Conservation (phyloP, 257 asterid genomes). For the Solanum ossicruentum region DNA sequence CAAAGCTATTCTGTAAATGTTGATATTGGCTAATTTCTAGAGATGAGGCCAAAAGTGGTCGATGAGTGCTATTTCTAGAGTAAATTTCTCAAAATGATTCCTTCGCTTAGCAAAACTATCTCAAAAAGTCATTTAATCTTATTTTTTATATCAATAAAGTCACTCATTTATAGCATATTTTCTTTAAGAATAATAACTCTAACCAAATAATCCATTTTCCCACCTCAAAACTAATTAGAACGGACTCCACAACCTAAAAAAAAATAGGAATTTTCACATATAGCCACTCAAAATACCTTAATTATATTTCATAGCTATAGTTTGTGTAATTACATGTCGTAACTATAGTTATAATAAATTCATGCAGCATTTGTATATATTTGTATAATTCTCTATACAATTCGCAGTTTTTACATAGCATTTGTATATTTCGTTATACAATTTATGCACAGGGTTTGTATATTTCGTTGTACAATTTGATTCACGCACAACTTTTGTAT, state of each 20-base stretch:
- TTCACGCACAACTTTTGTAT: too few relatives aligned
- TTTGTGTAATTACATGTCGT: too few relatives aligned
- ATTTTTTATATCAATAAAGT: background rate
- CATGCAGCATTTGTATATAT: too few relatives aligned
- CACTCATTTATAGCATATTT: background rate
- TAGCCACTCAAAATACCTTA: too few relatives aligned
- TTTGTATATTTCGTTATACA: too few relatives aligned
- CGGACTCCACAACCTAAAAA: background rate
- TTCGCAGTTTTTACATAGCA: too few relatives aligned
- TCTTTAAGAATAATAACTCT: background rate
- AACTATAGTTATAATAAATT: too few relatives aligned
- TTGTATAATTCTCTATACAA: too few relatives aligned
- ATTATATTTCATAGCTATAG: too few relatives aligned
- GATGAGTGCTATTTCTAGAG: background rate
- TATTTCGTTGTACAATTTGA: too few relatives aligned
- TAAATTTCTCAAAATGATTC: background rate
- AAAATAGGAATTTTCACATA: background rate
- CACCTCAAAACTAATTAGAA: background rate
- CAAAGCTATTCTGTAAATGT: background rate
- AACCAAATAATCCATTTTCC: background rate
- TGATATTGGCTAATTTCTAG: background rate
- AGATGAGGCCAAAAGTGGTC: background rate
- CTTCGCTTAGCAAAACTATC: too few relatives aligned
- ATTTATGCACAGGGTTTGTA: too few relatives aligned
- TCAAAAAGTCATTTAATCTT: background rate